phyloP scores from a whole-genome alignment of 768 basidiomycete genomes.

The Termitomyces heimii region DNA sequence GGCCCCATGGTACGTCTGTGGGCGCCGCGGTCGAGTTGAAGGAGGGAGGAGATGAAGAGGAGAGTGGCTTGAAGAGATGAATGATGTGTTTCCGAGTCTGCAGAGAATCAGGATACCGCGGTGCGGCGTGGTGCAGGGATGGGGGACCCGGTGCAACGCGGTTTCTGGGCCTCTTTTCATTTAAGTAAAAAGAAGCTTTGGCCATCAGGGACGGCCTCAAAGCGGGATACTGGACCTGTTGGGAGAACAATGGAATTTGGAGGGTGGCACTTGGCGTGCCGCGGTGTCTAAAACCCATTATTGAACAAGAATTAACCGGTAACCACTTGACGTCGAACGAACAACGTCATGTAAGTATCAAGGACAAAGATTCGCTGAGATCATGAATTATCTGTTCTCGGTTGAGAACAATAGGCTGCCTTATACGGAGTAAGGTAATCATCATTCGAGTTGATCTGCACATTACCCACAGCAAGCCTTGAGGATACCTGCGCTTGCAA shows the following conservation, averaged over 20 bases:
- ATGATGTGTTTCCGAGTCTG: background rate
- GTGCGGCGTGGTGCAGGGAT: background rate
- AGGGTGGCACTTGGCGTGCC: constrained; percentile 1
- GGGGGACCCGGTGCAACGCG: background rate
- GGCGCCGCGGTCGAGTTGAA: background rate
- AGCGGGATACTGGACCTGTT: background rate
- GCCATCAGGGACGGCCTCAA: constrained; percentile 6
- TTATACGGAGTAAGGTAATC: background rate
- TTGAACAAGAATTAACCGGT: background rate
- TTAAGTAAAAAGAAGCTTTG: constrained; percentile 6
- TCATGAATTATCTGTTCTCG: background rate
- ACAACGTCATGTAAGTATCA: background rate
- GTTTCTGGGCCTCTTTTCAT: constrained; percentile 7
- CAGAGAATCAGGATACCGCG: background rate
- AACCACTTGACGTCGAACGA: background rate
- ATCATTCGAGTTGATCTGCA: background rate
- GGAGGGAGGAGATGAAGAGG: background rate
- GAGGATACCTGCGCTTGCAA: background rate
- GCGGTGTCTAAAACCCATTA: constrained; percentile 5
- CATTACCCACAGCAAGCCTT: background rate
- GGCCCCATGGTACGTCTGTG: constrained; percentile 2
- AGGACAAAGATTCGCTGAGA: background rate
- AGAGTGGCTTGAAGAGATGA: background rate
- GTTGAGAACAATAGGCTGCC: background rate
- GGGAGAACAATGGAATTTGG: constrained; percentile 10